These are phyloP conservation scores for Hemisphaericaspora subhashii DNA, from an alignment of 1,139 yeast species.

Conservation along the genomic window DNA sequence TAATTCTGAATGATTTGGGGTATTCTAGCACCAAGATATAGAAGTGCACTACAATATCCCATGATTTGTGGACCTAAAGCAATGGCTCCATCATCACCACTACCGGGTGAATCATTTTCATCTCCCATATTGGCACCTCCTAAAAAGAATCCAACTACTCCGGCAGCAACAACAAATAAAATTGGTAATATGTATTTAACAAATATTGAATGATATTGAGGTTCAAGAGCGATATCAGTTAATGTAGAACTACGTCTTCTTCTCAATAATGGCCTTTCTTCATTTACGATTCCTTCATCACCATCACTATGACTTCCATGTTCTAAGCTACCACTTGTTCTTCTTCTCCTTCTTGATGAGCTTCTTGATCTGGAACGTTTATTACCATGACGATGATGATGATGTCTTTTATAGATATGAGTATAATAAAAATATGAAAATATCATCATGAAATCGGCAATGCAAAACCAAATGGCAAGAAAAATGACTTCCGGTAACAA, in stretches of 20 bases:
- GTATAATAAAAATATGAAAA: slow-evolving; percentile 61
- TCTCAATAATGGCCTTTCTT: slow-evolving; percentile 19
- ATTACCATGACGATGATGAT: slow-evolving; percentile 16
- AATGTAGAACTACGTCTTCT: slow-evolving; percentile 47
- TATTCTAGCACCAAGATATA: slow-evolving; percentile 74
- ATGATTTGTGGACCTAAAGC: slow-evolving; percentile 64
- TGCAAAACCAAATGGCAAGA: slow-evolving; percentile 73
- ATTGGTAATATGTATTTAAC: slow-evolving; percentile 59
- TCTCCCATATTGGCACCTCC: slow-evolving; percentile 18
- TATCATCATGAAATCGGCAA: slow-evolving; percentile 66
- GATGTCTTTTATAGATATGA: slow-evolving; percentile 40
- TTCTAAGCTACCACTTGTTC: slow-evolving; percentile 2
- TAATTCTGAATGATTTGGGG: slow-evolving; percentile 80
- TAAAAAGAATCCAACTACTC: slow-evolving; percentile 58
- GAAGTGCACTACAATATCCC: slow-evolving; percentile 69
- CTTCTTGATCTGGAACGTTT: background rate
- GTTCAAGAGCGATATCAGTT: slow-evolving; percentile 47
- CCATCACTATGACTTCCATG: slow-evolving; percentile 1
- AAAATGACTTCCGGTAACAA: slow-evolving; percentile 69
- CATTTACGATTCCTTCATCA: slow-evolving; percentile 4
- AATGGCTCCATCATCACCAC: slow-evolving; percentile 22
- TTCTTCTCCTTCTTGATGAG: slow-evolving; percentile 8
- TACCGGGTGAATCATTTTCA: slow-evolving; percentile 14
- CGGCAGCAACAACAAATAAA: slow-evolving; percentile 66
- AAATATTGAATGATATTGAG: slow-evolving; percentile 45